phyloP scores from a whole-genome alignment of 345 rosid species.

The thale cress (Arabidopsis thaliana) region DNA sequence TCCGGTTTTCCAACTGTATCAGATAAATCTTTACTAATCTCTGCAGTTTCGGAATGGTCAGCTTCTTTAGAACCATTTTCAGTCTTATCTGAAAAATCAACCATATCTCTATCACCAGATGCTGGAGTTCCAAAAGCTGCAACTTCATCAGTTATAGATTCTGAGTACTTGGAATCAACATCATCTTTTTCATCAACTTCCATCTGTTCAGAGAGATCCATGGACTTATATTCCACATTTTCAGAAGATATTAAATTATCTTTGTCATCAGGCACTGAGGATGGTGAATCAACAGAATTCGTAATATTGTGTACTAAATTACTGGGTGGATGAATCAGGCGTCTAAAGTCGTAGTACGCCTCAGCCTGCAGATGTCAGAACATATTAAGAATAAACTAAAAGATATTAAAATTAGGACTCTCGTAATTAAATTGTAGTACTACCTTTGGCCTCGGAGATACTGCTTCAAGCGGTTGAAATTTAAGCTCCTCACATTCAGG shows the following conservation, averaged over 20 bases:
- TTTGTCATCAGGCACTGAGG: conserved; percentile 32
- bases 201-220: conserved; percentile 32
- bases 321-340: conserved; percentile 33
- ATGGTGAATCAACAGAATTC: conserved; percentile 34
- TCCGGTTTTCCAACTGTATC: conserved; percentile 12
- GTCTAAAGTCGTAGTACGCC: conserved; percentile 43
- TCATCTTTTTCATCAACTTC: conserved; percentile 41
- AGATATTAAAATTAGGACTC: conserved; percentile 19
- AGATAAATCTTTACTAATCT: conserved; percentile 23
- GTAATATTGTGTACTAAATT: conserved; percentile 27
- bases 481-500: conserved; percentile 46
- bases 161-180: conserved; percentile 27
- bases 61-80: conserved; percentile 34
- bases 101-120: conserved; percentile 29
- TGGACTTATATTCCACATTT: conserved; percentile 40
- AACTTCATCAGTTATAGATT: conserved; percentile 34
- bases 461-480: conserved; percentile 46
- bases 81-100: conserved; percentile 35
- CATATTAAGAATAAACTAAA: conserved; percentile 26
- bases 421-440: conserved; percentile 11
- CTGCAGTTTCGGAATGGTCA: conserved; percentile 20
- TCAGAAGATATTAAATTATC: conserved; percentile 42
- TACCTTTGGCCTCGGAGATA: conserved; percentile 49
- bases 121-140: conserved; percentile 22
- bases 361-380: conserved; percentile 38